These are phyloP conservation scores for Epicoccum sorghinum DNA, from an alignment of 2,329 filamentous ascomycete species.

Conservation along the genomic window DNA sequence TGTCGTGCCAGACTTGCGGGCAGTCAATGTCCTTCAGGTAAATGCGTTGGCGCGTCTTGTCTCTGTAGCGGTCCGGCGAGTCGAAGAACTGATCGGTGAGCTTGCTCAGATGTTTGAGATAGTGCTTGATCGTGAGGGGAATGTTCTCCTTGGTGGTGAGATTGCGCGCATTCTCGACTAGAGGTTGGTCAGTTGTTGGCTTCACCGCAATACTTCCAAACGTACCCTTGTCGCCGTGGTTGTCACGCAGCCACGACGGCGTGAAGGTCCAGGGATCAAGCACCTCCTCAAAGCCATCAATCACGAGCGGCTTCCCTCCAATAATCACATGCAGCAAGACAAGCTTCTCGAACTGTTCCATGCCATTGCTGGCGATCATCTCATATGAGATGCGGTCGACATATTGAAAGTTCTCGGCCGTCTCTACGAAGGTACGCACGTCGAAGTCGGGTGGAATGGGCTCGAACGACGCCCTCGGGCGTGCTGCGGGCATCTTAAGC, in stretches of 20 bases:
- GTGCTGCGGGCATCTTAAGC: conserved; percentile 72
- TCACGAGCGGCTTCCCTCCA: conserved; percentile 84
- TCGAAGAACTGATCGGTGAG: conserved; percentile 79
- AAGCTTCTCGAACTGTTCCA: conserved; percentile 83
- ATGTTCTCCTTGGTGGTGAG: conserved; percentile 75
- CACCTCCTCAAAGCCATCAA: conserved; percentile 82
- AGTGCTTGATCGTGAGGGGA: conserved; percentile 86
- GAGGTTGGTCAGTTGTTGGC: conserved; percentile 22
- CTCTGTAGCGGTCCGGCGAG: conserved; percentile 74
- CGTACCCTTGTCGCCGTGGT: conserved; percentile 79
- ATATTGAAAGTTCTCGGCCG: conserved; percentile 84
- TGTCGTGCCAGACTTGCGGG: conserved; percentile 82
- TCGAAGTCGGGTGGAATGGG: conserved; percentile 88
- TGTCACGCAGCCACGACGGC: conserved; percentile 77
- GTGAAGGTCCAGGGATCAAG: conserved; percentile 82
- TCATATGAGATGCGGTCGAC: conserved; percentile 79
- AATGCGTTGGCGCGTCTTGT: conserved; percentile 80
- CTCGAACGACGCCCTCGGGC: conserved; percentile 88
- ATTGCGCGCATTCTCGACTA: conserved; percentile 85
- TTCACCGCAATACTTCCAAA: conserved; percentile 27
- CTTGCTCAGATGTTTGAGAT: conserved; percentile 83
- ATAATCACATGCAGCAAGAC: conserved; percentile 82
- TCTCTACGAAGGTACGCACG: conserved; percentile 74
- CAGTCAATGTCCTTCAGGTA: conserved; percentile 99
- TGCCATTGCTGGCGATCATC: conserved; percentile 77